These are phyloP conservation scores for Venustampulla echinocandica DNA, from an alignment of 495 filamentous ascomycete species.

Conservation along the genomic window DNA sequence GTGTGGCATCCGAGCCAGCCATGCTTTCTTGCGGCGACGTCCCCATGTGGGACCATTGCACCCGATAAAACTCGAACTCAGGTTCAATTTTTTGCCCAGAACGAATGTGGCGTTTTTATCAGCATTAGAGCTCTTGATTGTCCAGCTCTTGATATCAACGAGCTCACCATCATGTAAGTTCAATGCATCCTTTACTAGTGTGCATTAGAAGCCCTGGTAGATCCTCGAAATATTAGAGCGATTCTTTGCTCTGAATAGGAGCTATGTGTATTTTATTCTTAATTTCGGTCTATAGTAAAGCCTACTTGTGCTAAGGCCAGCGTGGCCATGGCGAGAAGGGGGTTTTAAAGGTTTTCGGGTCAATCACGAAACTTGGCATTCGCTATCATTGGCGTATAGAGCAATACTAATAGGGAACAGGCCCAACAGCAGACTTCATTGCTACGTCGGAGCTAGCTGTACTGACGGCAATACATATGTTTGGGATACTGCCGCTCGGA, in stretches of 20 bases:
- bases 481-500: constrained; percentile 68
- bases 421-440: constrained; percentile 34
- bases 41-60: constrained; percentile 31
- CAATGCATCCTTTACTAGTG: constrained; percentile 30
- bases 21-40: constrained; percentile 53
- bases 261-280: no score
- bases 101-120: constrained; percentile 6
- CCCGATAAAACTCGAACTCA: constrained; percentile 30
- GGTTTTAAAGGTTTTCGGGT: no score
- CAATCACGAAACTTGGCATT: no score
- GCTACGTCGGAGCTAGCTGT: constrained; percentile 70
- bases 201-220: no score
- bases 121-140: constrained; percentile 49
- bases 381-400: no score
- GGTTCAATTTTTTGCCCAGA: constrained; percentile 34
- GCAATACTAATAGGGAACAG: constrained; percentile 31
- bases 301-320: no score
- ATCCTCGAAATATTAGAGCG: no score
- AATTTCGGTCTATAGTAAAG: no score
- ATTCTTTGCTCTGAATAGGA: no score
- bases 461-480: constrained; percentile 78
- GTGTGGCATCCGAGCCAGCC: constrained; percentile 61
- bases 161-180: constrained; percentile 53
- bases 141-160: constrained; percentile 78
- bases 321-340: no score